Percentiles rank a stretch among this genome's conserved stretches.
These are phyloP conservation scores for Pseudopyrenochaeta lycopersici DNA, from an alignment of 2,329 filamentous ascomycete species.

Conservation along the genomic window DNA sequence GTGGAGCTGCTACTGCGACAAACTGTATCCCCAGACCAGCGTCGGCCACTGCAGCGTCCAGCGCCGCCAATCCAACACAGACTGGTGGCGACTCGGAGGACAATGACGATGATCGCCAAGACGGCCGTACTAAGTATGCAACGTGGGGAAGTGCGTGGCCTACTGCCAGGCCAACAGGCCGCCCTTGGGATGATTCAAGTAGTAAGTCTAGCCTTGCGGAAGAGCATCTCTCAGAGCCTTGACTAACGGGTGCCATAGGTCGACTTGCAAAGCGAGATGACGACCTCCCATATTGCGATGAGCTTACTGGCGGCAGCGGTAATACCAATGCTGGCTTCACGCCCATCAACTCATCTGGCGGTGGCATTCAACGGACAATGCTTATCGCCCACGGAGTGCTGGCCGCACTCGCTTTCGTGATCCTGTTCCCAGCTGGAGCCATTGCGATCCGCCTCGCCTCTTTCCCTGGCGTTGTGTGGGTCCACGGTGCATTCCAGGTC, in stretches of 20 bases:
- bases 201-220: neutral
- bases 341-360: constrained; percentile 12
- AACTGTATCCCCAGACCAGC: constrained; percentile 44
- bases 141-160: constrained; percentile 11
- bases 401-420: constrained; percentile 55
- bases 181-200: constrained; percentile 13
- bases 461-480: constrained; percentile 54
- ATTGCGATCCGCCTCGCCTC: constrained; percentile 55
- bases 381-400: constrained; percentile 55
- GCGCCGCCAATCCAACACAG: constrained; percentile 11
- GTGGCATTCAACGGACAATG: constrained; percentile 37
- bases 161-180: constrained; percentile 27
- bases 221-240: no score
- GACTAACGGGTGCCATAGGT: no score
- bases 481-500: constrained; percentile 58
- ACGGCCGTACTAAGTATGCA: neutral
- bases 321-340: constrained; percentile 27
- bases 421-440: constrained; percentile 56
- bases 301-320: constrained; percentile 8
- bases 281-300: constrained; percentile 41
- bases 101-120: constrained; percentile 10
- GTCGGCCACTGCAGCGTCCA: constrained; percentile 15
- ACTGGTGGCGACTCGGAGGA: constrained; percentile 8
- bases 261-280: constrained; percentile 26
- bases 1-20: constrained; percentile 21